Evolutionary conservation across 2,329 filamentous ascomycete species (phyloP), one percentile per base, ranked within the genome.

Genomic region (Fusarium liriodendri): DNA sequence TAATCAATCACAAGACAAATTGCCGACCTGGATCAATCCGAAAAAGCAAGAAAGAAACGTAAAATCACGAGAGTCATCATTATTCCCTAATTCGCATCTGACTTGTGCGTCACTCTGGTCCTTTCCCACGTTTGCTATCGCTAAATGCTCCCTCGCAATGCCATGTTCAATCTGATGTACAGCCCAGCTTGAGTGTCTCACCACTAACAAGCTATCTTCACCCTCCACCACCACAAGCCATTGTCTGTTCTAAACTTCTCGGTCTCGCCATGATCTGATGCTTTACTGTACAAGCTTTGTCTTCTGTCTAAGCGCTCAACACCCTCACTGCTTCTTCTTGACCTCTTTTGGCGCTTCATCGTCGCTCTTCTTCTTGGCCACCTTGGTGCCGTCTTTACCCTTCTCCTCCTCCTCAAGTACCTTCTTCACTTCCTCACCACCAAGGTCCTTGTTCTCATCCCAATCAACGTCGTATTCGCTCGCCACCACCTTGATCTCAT

Each of bases 381-480:
- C 78, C n/a, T 83, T 80, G 13, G 77, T 76, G 25, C 79, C 76
- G 11, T 81, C 80, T 40, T 80, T 81, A 35, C 81, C 81, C 42
- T 82, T 83, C 71, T 85, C 82, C 78, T 90, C 89, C 69, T 87
- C 83, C 70, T 89, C 88, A 35, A 92, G 80, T 18, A 87, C 87
- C 75, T 90, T 84, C 80, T 87, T 87, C 0, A 91, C 88, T 35
- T 93, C 88, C 76, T 92, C 90, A n/a, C 89, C 89, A 14, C 90
- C 91, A 61, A 96, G 90, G 74, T 97, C 94, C 71, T 85, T 85
- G 70, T 87, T 88, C 84, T 97, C 94, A 77, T 97, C 90, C 94
- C 95, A 98, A 61, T 96, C 94, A 9, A 95, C 94, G 76, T 97
- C 95, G 80, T 98, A 98, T 83, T 98, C 95, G 37, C 91, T 89